phyloP scores from a whole-genome alignment of 2,329 filamentous ascomycete species.

The Paramyrothecium roridum region DNA sequence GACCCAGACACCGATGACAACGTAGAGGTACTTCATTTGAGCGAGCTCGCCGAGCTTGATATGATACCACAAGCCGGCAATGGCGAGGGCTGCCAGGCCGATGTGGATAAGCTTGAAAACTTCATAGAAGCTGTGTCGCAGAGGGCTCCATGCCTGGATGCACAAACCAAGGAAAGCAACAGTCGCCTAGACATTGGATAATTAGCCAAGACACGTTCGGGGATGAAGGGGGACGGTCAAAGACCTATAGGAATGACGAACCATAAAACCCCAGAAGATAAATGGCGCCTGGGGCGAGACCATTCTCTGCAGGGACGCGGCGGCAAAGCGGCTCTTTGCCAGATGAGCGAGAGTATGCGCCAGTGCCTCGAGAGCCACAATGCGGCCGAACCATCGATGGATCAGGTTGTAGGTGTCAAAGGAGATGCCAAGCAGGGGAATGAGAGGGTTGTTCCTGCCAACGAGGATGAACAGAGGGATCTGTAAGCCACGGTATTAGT shows the following conservation, averaged over 20 bases:
- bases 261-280: constrained; percentile 62
- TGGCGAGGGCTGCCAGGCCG: constrained; percentile 52
- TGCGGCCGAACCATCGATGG: constrained; percentile 77
- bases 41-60: constrained; percentile 51
- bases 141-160: constrained; percentile 66
- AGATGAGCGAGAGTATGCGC: constrained; percentile 63
- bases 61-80: constrained; percentile 67
- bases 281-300: constrained; percentile 30
- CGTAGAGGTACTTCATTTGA: constrained; percentile 58
- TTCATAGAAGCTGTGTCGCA: constrained; percentile 78
- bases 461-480: constrained; percentile 71
- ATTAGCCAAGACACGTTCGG: constrained; percentile 4
- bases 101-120: constrained; percentile 74
- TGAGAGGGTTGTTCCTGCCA: constrained; percentile 75
- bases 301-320: background rate
- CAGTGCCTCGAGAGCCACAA: constrained; percentile 67
- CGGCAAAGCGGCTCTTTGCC: constrained; percentile 41
- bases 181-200: constrained; percentile 40
- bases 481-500: constrained; percentile 17
- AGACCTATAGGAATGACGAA: constrained; percentile 32
- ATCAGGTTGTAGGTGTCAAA: constrained; percentile 83
- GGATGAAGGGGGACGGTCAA: background rate
- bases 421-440: constrained; percentile 67
- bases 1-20: constrained; percentile 64
- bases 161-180: constrained; percentile 59